Base-by-base conservation (phyloP, 306 rosid genomes). In the Dalbergia cultrata region DNA sequence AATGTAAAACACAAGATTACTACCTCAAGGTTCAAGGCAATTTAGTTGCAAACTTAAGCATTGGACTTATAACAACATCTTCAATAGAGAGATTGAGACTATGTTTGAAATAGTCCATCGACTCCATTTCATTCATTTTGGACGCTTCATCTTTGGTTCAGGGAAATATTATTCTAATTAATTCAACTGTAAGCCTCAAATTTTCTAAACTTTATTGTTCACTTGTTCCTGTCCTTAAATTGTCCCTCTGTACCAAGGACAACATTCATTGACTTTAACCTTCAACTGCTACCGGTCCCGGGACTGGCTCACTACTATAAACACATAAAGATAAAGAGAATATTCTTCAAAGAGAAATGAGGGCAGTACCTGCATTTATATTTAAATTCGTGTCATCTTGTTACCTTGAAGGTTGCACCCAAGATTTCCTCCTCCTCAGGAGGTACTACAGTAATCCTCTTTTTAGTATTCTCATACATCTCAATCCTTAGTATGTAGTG, bases 341-440 rank as follows among this genome's bases (percentile, higher is more conserved):
- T 21, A 34, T 52, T 84, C 21, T 69, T 53, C 26, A 26, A 16
- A 50, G 56, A 50, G 80, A 57, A 69, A 14, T 47, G 17, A 66
- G 68, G 39, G 13, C 7, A 35, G 52, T 47, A 65, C 16, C 61
- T 54, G 66, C 33, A 14, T 47, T 13, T 35, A 18, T 49, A 21
- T 16, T 34, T 37, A 66, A 70, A 79, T 41, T 73, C 53, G 5
- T 26, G 70, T 80, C 13, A 66, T 69, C 9, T 70, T 37, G 50
- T 87, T 90, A 95, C 99, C 97, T 95, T 95, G 88, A 91, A 95
- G 58, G 92, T 89, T 57, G 99, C 98, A 72, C 99, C 99, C 98
- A 97, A 93, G 39, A 96, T 85, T 83, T 96, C 99, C 89, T 96
- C 99, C 19, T 93, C 99, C 11, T 84, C 54, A 8, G 97, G 97